These are phyloP conservation scores for Pseudoturritis turrita DNA, from an alignment of 345 rosid genomes.

Conservation along the genomic window DNA sequence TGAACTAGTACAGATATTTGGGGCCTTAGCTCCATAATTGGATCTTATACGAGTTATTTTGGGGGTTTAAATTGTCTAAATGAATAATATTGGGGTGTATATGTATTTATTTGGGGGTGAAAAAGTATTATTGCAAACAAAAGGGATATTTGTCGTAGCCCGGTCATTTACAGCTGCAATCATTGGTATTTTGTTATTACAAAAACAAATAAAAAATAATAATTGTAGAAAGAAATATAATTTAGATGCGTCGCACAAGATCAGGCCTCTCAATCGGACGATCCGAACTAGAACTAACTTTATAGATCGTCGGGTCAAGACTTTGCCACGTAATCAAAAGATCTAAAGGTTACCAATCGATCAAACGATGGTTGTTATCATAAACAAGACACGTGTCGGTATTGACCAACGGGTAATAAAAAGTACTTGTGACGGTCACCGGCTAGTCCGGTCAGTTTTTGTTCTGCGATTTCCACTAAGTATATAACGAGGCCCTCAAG, in stretches of 20 bases:
- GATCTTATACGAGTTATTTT: neutral
- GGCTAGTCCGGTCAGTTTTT: conserved; percentile 20
- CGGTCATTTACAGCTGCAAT: conserved; percentile 28
- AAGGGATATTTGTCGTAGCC: conserved; percentile 26
- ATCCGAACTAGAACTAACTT: neutral
- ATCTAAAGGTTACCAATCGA: conserved; percentile 14
- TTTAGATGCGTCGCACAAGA: conserved; percentile 15
- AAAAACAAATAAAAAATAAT: neutral
- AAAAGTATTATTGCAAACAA: conserved; percentile 3
- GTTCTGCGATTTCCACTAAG: conserved; percentile 10
- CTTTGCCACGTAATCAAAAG: neutral
- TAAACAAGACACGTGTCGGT: conserved; percentile 18
- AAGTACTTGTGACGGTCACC: conserved; percentile 9
- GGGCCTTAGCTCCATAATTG: neutral
- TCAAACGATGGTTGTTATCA: neutral
- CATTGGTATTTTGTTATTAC: neutral
- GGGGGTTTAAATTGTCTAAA: neutral
- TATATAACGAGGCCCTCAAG: conserved; percentile 9
- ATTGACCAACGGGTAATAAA: neutral
- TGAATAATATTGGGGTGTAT: neutral
- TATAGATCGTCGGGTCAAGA: neutral
- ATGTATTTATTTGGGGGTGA: neutral
- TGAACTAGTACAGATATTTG: neutral
- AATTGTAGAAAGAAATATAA: neutral
- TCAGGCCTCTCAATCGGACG: conserved; percentile 12